Evolutionary conservation across 306 rosid genomes (phyloP).

Genomic region (Neltuma alba): DNA sequence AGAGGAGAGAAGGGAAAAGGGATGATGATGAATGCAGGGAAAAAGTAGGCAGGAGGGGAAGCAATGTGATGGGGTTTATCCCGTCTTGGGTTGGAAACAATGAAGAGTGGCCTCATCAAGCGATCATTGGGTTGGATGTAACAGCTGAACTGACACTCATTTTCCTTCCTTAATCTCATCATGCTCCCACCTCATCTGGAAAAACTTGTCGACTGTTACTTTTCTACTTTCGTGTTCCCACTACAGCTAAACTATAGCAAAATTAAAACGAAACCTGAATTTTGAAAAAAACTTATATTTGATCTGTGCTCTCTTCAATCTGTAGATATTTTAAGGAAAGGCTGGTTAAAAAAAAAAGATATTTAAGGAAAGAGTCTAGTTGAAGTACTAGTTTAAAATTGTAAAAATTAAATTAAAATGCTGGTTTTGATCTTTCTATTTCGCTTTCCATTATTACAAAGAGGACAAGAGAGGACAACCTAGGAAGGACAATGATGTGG

Average conservation of each 20-base stretch:
- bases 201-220: conserved; percentile 37
- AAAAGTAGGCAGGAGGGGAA: conserved; percentile 36
- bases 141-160: not conserved
- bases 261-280: not conserved
- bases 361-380: too few relatives aligned
- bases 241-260: not conserved
- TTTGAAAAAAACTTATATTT: not conserved
- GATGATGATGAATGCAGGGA: not conserved
- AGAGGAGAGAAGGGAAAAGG: not conserved
- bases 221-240: conserved; percentile 35
- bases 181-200: conserved; percentile 14
- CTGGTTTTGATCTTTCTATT: not conserved
- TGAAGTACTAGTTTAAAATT: too few relatives aligned
- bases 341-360: too few relatives aligned
- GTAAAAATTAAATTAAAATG: not conserved
- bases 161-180: conserved; percentile 6
- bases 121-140: not conserved
- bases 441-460: not conserved
- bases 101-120: not conserved
- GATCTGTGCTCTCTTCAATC: not conserved
- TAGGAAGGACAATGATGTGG: conserved; percentile 46
- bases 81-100: conserved; percentile 28
- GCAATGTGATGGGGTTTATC: conserved; percentile 5
- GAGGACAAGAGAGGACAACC: conserved; percentile 34
- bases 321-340: not conserved